Evolutionary conservation across 495 filamentous ascomycete genomes (phyloP).

Genomic region (Neurospora sublineolata): DNA sequence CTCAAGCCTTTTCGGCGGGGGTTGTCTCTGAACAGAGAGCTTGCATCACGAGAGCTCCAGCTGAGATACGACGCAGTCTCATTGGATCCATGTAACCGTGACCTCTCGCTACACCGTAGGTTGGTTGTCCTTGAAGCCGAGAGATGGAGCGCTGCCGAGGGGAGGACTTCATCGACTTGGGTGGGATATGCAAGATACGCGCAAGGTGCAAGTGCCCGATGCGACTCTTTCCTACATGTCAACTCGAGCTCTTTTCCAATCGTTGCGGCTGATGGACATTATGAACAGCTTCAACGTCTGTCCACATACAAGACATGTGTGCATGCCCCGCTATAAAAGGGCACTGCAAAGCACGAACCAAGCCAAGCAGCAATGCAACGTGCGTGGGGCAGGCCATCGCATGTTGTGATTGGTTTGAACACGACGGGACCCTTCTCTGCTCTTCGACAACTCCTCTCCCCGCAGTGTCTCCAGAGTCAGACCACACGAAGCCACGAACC

Average conservation of each 20-base stretch:
- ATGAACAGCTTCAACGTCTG: not conserved
- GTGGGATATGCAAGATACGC: not conserved
- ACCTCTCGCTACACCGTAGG: not conserved
- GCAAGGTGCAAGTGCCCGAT: not conserved
- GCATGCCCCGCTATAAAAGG: not conserved
- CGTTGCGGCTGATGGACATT: not conserved
- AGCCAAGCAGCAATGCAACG: not conserved
- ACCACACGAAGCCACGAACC: not conserved
- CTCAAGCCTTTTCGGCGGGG: not conserved
- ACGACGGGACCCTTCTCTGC: not conserved
- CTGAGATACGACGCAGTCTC: not conserved
- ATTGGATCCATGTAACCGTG: not conserved
- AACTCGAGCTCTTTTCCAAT: not conserved
- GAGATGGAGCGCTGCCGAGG: not conserved
- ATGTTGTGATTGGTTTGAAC: not conserved
- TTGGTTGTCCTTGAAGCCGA: not conserved
- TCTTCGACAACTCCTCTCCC: not conserved
- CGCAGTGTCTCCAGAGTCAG: not conserved
- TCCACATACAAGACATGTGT: not conserved
- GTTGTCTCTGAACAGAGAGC: not conserved
- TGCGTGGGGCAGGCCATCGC: not conserved
- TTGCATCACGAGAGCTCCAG: not conserved
- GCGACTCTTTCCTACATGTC: not conserved
- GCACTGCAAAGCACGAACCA: not conserved
- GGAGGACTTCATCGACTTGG: not conserved